Base-by-base conservation (phyloP, 2,329 filamentous ascomycete genomes). In the Lachnellula subtilissima region DNA sequence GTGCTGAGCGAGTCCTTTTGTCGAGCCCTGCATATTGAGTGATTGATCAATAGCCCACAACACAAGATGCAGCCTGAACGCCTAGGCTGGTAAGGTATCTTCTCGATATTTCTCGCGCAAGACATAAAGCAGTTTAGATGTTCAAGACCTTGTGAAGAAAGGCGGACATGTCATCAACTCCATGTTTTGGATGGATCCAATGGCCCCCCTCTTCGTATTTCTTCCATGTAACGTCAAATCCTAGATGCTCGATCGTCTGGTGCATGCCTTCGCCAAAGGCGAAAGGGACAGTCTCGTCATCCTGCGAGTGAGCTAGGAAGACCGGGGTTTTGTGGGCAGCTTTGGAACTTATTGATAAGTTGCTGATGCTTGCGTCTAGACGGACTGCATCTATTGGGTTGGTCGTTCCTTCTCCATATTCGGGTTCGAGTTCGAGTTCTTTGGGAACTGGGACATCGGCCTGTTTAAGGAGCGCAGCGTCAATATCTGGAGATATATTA, bases 161-260 rank as follows among this genome's bases (percentile, higher is more conserved):
- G 14, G 43, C 25, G 8, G 48, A 49, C 5, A 58, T 56, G 55
- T 77, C 74, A 50, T 76, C 73, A 17, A 75, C 70, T 0, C 75
- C 76, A 1, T 60, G 49, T 0, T 75, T 73, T 9, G 70, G 65
- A 50, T 77, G 72, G 46, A 77, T 70, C 73, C 74, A 76, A 54
- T 78, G 74, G 0, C 71, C 73, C 5, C 75, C 75, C 4, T 64
- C 54, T 1, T 62, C 57, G 55, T 78, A 78, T 60, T 77, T 73
- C 22, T 61, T 70, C 71, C 73, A 75, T 9, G 61, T 55, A 3
- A 77, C 73, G 25, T 68, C 50, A 8, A 72, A 69, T 1, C 74
- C 75, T 48, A 54, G 42, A 49, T 49, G 43, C 19, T 54, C n/a
- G 35, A 49, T 49, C 4, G 15, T 54, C 19, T 49, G 17, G 9